phyloP scores from a whole-genome alignment of 177 flowering plant species.

The Vitis hybrid region DNA sequence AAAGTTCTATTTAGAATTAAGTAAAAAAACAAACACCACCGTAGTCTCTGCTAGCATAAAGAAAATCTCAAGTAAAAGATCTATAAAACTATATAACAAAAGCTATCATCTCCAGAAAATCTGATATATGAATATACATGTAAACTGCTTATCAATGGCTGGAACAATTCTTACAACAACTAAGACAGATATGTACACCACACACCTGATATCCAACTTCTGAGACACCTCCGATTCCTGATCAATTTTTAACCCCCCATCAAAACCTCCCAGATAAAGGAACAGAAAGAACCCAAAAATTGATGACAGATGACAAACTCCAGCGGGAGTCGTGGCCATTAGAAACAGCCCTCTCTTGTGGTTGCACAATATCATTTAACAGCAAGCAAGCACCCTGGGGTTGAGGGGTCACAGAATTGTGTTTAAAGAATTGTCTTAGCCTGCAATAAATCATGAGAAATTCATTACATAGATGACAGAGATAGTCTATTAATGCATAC shows the following conservation, averaged over 20 bases:
- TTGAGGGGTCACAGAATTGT: not conserved
- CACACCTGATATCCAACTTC: not conserved
- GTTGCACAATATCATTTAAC: not conserved
- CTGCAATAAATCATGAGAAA: slow-evolving; percentile 6
- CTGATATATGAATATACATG: slow-evolving; percentile 8
- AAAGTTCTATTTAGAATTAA: too few species aligned
- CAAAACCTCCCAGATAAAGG: not conserved
- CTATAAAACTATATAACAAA: not conserved
- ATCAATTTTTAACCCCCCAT: not conserved
- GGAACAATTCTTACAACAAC: not conserved
- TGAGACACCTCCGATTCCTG: not conserved
- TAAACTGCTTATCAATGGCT: slow-evolving; percentile 1
- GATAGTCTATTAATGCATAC: not conserved
- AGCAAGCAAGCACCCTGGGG: too few species aligned
- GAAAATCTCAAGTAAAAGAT: too few species aligned
- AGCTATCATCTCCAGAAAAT: not conserved
- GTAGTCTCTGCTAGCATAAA: too few species aligned
- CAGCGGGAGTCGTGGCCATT: not conserved
- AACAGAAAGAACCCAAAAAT: not conserved
- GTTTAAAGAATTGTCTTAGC: slow-evolving; percentile 3
- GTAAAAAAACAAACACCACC: too few species aligned
- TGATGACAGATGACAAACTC: not conserved
- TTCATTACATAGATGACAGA: not conserved
- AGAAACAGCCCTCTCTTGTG: too few species aligned
- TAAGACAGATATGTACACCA: slow-evolving; percentile 6